Base-by-base conservation (phyloP, 371 early-diverging fungal species). In the Mortierella sp. region DNA sequence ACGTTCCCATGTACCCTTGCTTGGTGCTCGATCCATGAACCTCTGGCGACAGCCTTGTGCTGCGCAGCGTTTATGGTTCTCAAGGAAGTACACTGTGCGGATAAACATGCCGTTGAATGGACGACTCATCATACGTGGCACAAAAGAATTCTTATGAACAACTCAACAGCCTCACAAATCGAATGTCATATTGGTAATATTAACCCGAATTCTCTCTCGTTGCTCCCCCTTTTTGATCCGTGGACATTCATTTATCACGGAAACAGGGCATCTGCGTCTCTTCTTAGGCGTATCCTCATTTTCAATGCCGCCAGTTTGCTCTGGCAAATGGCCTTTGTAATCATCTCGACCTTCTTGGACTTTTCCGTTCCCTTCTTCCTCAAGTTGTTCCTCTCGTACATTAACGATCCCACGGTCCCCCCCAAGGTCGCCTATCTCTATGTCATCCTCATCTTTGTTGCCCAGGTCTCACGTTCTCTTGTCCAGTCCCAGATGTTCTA, bases 401-500 rank as follows among this genome's bases (percentile, higher is more conserved):
- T 91, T 50, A 87, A 88, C 45, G 72, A 87, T n/a, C 83, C 87
- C 5, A 70, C 76, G 11, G 83, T 76, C 4, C 74, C 86, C 7
- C 85, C 87, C 22, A 81, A 79, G 34, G 77, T 88, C 11, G 86
- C 86, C 2, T 91, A 90, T 61, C 79, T 90, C 40, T 90, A 89
- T 65, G 88, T 90, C 47, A 43, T 85, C 24, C 79, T 88, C n/a
- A 87, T 91, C 50, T 90, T 91, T 79, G 72, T 81, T 8, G 90
- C 89, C 50, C 90, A 87, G 72, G 85, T 90, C 8, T 68, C 86
- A 26, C 89, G 90, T 29, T 90, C 91, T 3, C 71, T 91, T 39
- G 85, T 89, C 10, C 89, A 89, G n/a, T 90, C 90, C 0, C 91
- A 90, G 45, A 90, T 90, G 65, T 78, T 91, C 29, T 77, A 90